These are phyloP conservation scores for Digitaria exilis DNA, from an alignment of 202 grass and related monocot species.

Conservation along the genomic window DNA sequence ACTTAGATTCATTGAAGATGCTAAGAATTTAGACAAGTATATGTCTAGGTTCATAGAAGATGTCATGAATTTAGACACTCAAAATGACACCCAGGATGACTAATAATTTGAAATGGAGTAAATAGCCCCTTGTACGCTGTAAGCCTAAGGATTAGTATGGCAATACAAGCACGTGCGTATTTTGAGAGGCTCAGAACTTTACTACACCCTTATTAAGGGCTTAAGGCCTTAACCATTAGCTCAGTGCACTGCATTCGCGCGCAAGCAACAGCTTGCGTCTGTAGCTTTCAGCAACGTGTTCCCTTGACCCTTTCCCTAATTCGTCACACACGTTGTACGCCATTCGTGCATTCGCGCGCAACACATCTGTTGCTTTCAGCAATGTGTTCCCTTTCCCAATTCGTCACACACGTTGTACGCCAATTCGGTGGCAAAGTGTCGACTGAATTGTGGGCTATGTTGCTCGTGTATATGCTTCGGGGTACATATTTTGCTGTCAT, in stretches of 20 bases:
- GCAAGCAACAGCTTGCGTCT: not conserved
- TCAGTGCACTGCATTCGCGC: not conserved
- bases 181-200: not conserved
- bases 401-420: not conserved
- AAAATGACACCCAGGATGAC: too few relatives aligned
- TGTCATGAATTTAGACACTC: too few relatives aligned
- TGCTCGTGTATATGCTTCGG: not conserved
- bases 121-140: too few relatives aligned
- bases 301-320: not conserved
- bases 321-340: not conserved
- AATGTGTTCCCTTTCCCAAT: too few relatives aligned
- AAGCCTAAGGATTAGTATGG: conserved; percentile 9
- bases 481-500: not conserved
- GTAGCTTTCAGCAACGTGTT: not conserved
- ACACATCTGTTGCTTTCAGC: not conserved
- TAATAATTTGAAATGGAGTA: too few relatives aligned
- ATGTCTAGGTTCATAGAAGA: too few relatives aligned
- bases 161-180: conserved; percentile 9
- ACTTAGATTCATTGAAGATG: too few relatives aligned
- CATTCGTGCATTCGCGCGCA: not conserved
- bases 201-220: too few relatives aligned
- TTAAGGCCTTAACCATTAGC: not conserved
- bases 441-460: not conserved
- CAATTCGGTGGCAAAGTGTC: not conserved
- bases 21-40: too few relatives aligned